Conservation (phyloP, 306 rosid species). For the Citrullus mucosospermus region DNA sequence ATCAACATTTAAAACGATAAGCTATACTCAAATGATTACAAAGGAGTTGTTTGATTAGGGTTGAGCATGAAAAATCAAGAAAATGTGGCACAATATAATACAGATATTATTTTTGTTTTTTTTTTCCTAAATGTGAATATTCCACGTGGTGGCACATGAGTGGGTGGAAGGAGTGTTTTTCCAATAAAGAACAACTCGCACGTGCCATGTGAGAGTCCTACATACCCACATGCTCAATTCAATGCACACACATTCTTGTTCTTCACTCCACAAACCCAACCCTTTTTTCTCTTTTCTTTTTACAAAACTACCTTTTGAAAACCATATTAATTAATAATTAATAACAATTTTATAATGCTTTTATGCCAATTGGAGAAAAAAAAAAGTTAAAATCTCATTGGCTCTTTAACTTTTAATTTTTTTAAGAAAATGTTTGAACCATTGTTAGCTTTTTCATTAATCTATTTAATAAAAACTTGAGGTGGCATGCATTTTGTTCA, state of each 20-base stretch:
- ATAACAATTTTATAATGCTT: neutral
- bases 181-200: neutral
- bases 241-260: neutral
- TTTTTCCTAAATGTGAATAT: neutral
- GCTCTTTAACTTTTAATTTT: too few species aligned
- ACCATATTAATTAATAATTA: too few species aligned
- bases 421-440: too few species aligned
- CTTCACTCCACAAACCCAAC: neutral
- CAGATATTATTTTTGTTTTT: neutral
- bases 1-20: too few species aligned
- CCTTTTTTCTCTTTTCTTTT: neutral
- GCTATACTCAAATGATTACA: too few species aligned
- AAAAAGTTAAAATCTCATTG: neutral
- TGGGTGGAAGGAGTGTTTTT: neutral
- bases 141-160: constrained; percentile 1
- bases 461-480: too few species aligned
- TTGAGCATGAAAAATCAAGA: neutral
- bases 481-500: neutral
- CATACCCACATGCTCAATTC: neutral
- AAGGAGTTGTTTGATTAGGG: too few species aligned
- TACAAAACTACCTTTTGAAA: neutral
- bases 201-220: constrained; percentile 7
- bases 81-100: neutral
- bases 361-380: neutral
- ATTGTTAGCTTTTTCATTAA: too few species aligned